Base-by-base conservation (phyloP, 208 protist genomes). In the Leptomonas seymouri region DNA sequence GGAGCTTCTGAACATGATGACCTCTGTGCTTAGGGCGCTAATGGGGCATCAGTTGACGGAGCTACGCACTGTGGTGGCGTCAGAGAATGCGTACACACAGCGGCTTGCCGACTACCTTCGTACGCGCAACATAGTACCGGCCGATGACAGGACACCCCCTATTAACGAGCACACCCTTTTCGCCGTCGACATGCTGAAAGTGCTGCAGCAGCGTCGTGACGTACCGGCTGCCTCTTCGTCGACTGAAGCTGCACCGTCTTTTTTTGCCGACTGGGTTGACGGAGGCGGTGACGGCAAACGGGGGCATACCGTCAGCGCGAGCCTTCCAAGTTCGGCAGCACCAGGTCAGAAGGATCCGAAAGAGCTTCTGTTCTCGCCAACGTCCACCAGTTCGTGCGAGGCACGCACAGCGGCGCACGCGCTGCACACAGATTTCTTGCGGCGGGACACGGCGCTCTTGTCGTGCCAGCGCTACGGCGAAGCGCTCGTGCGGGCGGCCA, bases 1-100 rank as follows among this genome's bases (percentile, higher is more conserved):
- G 44, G 54, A 74, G 44, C 46, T 82, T 16, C 39, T 78, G 30
- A 70, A 57, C 21, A 69, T 75, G 53, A 75, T 78, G 77, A 75
- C 46, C 1, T 61, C 62, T 23, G 51, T 78, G 36, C 50, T 82
- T 15, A 58, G 36, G 30, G 41, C 64, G 7, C 71, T 67, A 39
- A 70, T 75, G 71, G 23, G 44, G 62, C 65, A 78, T n/a, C 77
- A 82, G 31, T 50, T 41, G 8, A 63, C 59, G 6, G 25, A 46
- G 31, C 45, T 78, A 21, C 55, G 45, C 16, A 31, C 25, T 18
- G 51, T 72, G 3, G 23, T 20, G 1, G n/a, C 16, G 28, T 56
- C 45, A 20, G 39, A 55, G 25, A 39, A 36, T 0, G 28, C 4
- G 20, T 61, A 64, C 27, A 44, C 65, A 25, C 21, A 55, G 5